Base-by-base conservation (phyloP, 2,329 filamentous ascomycete genomes). In the Talaromyces sp. region DNA sequence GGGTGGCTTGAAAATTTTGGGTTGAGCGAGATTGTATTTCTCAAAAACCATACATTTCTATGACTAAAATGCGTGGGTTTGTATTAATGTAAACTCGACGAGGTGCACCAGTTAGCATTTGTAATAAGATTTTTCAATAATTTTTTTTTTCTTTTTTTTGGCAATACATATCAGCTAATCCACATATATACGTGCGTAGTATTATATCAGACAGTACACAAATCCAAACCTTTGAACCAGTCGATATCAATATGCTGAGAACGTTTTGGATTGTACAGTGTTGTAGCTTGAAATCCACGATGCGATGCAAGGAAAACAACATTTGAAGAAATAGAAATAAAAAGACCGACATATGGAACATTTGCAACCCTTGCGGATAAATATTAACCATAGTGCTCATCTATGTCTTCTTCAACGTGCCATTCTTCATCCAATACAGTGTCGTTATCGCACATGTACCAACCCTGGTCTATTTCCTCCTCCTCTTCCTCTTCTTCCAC, bases 1-100 rank as follows among this genome's bases (percentile, higher is more conserved):
- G 65, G 76, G 75, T 38, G 78, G 77, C 26, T 63, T 79, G 64
- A 77, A 72, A 65, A 75, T 80, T 52, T 62, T 80, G 55, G 77
- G 77, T 51, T 80, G 65, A 75, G 19, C 43, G 19, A 46, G 43
- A 5, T 21, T 46, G 19, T 46, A 46, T 46, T 21, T 46, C 21
- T 1, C 32, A 38, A 2, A n/a, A 27, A 17, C 29, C 19, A 26
- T 35, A 5, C 31, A 27, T 29, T 24, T 38, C 14, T 38, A 17
- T 7, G 43, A 46, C 14, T 55, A 31, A 31, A 19, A n/a, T n/a
- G 17, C 43, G 19, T 26, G n/a, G 14, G 8, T 35, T 38, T 26
- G 32, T 53, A 58, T 46, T 24, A 9, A 10, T 46, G 43, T 9
- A 24, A 11, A 46, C 8, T 11, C 5, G n/a, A 46, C 19, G 7